A percentile compares a stretch with the other conserved stretches of the same genome.
Conservation (phyloP, 176 grass and related monocot genomes). For the Microstegium vimineum region DNA sequence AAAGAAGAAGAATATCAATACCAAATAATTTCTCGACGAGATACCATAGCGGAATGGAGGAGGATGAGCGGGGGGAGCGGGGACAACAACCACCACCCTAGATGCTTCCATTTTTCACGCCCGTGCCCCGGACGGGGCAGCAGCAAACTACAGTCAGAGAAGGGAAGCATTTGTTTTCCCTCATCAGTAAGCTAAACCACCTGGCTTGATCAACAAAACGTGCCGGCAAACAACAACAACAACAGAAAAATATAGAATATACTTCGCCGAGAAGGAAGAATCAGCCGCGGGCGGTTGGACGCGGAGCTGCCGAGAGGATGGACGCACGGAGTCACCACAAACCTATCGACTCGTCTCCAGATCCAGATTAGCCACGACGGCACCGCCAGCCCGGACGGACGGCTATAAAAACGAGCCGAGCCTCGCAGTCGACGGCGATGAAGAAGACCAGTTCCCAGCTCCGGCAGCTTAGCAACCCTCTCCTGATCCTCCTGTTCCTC, state of each 20-base stretch:
- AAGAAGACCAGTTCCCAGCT: conserved; percentile 20
- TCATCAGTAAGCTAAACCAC: background rate
- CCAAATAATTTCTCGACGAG: no score
- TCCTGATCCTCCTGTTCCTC: conserved; percentile 24
- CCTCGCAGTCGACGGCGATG: conserved; percentile 14
- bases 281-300: background rate
- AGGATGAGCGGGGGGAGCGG: no score
- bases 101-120: no score
- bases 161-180: no score
- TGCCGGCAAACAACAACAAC: background rate
- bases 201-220: background rate
- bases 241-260: background rate
- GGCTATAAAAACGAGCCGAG: conserved; percentile 1
- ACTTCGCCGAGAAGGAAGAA: conserved; percentile 28
- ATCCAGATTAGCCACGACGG: background rate
- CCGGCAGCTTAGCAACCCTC: background rate
- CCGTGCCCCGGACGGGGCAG: no score
- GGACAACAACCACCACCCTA: no score
- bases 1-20: no score
- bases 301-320: conserved; percentile 2
- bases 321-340: background rate
- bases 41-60: no score
- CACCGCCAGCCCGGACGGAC: background rate
- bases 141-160: no score
- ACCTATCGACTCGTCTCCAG: background rate